Evolutionary conservation across 2,329 filamentous ascomycete genomes (phyloP).

Genomic region (Colletotrichum sp.): DNA sequence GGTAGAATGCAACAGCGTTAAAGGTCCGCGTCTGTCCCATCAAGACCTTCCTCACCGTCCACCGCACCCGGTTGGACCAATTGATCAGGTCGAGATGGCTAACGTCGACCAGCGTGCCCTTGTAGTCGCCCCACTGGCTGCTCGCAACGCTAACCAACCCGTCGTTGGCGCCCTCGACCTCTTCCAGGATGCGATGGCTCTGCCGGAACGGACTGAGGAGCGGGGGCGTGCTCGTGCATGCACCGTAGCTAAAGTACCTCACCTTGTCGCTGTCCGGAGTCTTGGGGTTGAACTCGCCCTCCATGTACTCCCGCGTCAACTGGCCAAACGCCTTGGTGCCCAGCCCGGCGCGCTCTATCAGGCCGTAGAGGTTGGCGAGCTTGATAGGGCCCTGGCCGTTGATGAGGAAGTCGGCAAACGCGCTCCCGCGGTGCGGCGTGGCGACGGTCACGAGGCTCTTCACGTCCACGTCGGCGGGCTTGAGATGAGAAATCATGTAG

Average conservation of each 20-base stretch:
- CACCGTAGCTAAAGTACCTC: conserved; percentile 68
- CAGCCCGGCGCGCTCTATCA: conserved; percentile 56
- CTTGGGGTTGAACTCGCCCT: conserved; percentile 60
- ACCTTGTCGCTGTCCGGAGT: conserved; percentile 58
- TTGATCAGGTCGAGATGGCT: conserved; percentile 72
- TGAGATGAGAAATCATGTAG: conserved; percentile 66
- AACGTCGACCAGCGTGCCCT: conserved; percentile 65
- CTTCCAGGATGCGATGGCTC: conserved; percentile 54
- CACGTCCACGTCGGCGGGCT: conserved; percentile 50
- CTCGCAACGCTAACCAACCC: conserved; percentile 71
- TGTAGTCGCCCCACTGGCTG: conserved; percentile 66
- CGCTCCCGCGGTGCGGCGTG: conserved; percentile 58
- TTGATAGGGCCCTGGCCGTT: conserved; percentile 48
- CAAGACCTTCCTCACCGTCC: conserved; percentile 55
- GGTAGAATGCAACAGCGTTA: conserved; percentile 71
- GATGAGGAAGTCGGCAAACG: conserved; percentile 60
- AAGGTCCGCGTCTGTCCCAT: conserved; percentile 63
- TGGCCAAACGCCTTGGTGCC: conserved; percentile 66
- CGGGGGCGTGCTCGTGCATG: conserved; percentile 55
- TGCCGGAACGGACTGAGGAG: conserved; percentile 68
- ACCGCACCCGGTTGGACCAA: conserved; percentile 67
- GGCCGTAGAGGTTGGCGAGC: conserved; percentile 59
- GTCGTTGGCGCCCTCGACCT: conserved; percentile 65
- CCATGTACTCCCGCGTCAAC: conserved; percentile 64
- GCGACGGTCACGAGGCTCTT: conserved; percentile 59